Evolutionary conservation across 192 early-diverging fungal species (phyloP).

Genomic region (Paraglomus occultum): DNA sequence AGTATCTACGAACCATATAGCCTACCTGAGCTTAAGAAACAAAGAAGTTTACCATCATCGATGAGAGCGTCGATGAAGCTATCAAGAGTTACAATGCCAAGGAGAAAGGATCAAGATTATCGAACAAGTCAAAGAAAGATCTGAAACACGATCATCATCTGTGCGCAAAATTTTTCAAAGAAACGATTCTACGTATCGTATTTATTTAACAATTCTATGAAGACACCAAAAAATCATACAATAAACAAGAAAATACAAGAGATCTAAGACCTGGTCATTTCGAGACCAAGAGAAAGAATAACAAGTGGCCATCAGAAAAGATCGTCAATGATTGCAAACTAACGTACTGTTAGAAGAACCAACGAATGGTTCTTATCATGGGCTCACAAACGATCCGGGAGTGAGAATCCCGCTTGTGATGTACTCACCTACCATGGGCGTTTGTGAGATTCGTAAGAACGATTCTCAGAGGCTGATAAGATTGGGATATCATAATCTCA

Average conservation of each 20-base stretch:
- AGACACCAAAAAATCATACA: slow-evolving; percentile 12
- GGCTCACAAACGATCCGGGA: slow-evolving; percentile 18
- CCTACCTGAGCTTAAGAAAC: too few relatives aligned
- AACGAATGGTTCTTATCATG: slow-evolving; percentile 21
- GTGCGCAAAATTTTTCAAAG: slow-evolving; percentile 18
- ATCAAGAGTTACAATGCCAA: slow-evolving; percentile 14
- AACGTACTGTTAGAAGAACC: slow-evolving; percentile 17
- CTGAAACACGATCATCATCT: slow-evolving; percentile 5
- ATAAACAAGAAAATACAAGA: slow-evolving; percentile 17
- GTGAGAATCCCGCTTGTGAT: background rate
- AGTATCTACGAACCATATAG: too few relatives aligned
- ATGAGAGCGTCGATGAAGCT: slow-evolving; percentile 12
- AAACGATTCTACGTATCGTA: slow-evolving; percentile 12
- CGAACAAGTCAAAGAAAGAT: slow-evolving; percentile 14
- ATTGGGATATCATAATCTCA: slow-evolving; percentile 13
- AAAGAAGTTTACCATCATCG: too few relatives aligned
- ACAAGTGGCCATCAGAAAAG: slow-evolving; percentile 17
- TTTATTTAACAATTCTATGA: slow-evolving; percentile 15
- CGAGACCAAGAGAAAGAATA: slow-evolving; percentile 16
- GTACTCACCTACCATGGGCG: background rate
- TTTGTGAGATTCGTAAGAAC: slow-evolving; percentile 3
- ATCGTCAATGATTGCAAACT: slow-evolving; percentile 14
- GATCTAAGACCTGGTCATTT: slow-evolving; percentile 4
- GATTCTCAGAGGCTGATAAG: background rate
- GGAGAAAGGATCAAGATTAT: slow-evolving; percentile 15